Percentiles rank a stretch among this genome's conserved stretches.
Evolutionary conservation across 345 rosid species (phyloP).

Genomic region (Gynandropsis gynandra): DNA sequence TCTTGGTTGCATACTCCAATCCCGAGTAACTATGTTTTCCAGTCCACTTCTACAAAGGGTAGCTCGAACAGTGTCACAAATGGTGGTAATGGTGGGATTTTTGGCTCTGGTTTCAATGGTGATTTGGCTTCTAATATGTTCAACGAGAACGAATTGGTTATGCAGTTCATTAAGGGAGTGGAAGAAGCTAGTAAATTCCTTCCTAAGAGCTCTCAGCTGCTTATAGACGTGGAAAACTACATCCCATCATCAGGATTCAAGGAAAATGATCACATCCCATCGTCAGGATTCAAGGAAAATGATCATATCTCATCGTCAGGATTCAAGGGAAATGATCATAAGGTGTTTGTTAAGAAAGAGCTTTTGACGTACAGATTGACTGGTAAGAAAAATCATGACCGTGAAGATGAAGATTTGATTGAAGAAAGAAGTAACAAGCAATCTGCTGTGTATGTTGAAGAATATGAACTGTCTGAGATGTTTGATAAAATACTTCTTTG

Average conservation of each 20-base stretch:
- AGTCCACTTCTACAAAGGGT: constrained; percentile 30
- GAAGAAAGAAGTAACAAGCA: constrained; percentile 59
- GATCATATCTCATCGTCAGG: not conserved
- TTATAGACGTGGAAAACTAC: constrained; percentile 31
- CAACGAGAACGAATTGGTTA: constrained; percentile 26
- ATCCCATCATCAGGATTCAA: constrained; percentile 1
- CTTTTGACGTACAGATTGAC: constrained; percentile 26
- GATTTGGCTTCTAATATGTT: constrained; percentile 37
- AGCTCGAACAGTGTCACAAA: constrained; percentile 13
- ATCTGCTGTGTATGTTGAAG: constrained; percentile 32
- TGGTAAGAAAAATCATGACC: constrained; percentile 42
- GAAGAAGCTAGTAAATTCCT: constrained; percentile 84
- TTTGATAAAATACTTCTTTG: constrained; percentile 50
- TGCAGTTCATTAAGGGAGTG: constrained; percentile 56
- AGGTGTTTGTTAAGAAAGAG: constrained; percentile 18
- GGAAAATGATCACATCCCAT: not conserved
- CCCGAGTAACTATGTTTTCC: constrained; percentile 41
- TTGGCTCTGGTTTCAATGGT: constrained; percentile 29
- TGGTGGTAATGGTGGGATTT: constrained; percentile 28
- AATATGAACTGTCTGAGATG: constrained; percentile 49
- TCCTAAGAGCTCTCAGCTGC: constrained; percentile 37
- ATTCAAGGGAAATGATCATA: constrained; percentile 3
- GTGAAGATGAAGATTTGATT: constrained; percentile 37
- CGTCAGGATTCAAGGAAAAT: constrained; percentile 8
- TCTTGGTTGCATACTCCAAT: constrained; percentile 30